Conservation (phyloP, 495 filamentous ascomycete species). For the Echria macrotheca region DNA sequence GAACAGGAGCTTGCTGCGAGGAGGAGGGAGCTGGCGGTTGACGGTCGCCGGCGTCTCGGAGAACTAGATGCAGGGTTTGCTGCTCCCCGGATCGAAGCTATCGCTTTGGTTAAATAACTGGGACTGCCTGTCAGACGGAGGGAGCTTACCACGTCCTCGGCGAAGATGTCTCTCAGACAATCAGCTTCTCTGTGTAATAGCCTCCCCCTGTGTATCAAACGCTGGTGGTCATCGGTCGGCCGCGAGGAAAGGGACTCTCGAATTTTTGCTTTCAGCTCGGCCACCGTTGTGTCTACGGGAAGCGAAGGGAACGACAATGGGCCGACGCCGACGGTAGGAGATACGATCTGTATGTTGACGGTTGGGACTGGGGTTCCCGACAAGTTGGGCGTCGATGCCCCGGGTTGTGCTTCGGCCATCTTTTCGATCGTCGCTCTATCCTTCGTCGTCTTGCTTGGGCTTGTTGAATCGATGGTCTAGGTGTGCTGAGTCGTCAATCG, state of each 20-base stretch:
- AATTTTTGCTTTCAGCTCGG: constrained; percentile 56
- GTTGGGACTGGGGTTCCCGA: constrained; percentile 18
- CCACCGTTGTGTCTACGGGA: constrained; percentile 51
- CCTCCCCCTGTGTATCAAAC: constrained; percentile 63
- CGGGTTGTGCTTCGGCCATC: constrained; percentile 2
- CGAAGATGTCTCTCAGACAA: constrained; percentile 55
- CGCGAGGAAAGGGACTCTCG: constrained; percentile 47
- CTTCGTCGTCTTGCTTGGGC: no score
- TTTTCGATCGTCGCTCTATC: no score
- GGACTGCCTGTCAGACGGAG: no score
- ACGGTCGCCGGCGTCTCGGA: constrained; percentile 38
- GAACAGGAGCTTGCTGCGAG: constrained; percentile 15
- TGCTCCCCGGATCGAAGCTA: constrained; percentile 43
- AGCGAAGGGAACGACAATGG: constrained; percentile 51
- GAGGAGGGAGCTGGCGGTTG: constrained; percentile 18
- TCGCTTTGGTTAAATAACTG: no score
- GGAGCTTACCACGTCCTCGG: constrained; percentile 48
- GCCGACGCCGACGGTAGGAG: constrained; percentile 54
- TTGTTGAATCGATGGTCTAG: no score
- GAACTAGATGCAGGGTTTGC: constrained; percentile 60
- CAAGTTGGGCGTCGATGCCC: constrained; percentile 7
- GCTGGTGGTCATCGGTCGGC: constrained; percentile 51
- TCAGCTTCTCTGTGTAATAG: constrained; percentile 47
- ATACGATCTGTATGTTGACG: constrained; percentile 59
- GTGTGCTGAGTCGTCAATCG: no score